Percentiles rank a stretch among this genome's conserved stretches.
phyloP scores from a whole-genome alignment of 176 grass and related monocot genomes.

The Lolium perenne region DNA sequence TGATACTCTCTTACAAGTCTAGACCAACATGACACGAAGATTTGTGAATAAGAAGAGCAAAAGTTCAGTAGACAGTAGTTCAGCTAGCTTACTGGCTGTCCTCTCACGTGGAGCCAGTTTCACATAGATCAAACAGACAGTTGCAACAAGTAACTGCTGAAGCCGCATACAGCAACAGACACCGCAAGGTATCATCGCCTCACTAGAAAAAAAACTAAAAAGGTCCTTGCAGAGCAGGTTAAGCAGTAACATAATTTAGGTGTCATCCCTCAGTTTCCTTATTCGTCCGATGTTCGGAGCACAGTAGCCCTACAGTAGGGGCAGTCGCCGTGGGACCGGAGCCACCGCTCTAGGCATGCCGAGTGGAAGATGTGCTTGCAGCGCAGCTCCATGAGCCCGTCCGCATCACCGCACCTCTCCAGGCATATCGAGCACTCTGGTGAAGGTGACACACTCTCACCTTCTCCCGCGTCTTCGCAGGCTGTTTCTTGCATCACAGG shows the following conservation, averaged over 20 bases:
- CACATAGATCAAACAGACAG: constrained; percentile 8
- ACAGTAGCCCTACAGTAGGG: constrained; percentile 65
- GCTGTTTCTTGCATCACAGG: constrained; percentile 12
- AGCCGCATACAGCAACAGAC: neutral
- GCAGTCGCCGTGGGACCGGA: constrained; percentile 56
- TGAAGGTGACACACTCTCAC: neutral
- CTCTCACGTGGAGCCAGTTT: neutral
- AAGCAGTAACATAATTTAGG: constrained; percentile 27
- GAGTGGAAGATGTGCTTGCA: constrained; percentile 81
- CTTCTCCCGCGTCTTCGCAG: constrained; percentile 12
- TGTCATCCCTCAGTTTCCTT: constrained; percentile 21
- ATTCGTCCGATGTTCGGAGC: constrained; percentile 38
- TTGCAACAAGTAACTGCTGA: constrained; percentile 15
- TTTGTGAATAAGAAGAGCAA: neutral
- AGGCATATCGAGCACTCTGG: constrained; percentile 76
- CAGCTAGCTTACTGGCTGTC: neutral
- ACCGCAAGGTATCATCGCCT: neutral
- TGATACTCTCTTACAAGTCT: neutral
- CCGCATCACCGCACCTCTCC: constrained; percentile 47
- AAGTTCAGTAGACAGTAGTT: neutral
- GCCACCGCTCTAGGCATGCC: constrained; percentile 62
- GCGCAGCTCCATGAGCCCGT: constrained; percentile 50
- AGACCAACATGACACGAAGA: neutral
- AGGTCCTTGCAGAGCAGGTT: neutral
- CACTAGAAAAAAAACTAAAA: constrained; percentile 1